Evolutionary conservation across 2,329 filamentous ascomycete species (phyloP).

Genomic region (Periconia digitata): DNA sequence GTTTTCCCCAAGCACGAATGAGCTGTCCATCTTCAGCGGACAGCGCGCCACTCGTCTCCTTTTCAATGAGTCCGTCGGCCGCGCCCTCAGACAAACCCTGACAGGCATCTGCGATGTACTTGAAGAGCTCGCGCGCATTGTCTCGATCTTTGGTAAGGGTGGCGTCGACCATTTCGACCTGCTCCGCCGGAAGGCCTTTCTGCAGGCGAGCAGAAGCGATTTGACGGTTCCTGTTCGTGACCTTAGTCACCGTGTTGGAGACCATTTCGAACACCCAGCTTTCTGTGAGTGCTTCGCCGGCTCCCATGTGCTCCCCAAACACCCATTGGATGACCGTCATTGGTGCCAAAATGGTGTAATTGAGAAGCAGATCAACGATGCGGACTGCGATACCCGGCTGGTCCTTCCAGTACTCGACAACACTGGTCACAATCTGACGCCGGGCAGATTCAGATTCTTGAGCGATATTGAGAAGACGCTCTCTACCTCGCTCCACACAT

Average conservation of each 20-base stretch:
- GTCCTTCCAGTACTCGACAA: slow-evolving; percentile 90
- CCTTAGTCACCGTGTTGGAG: slow-evolving; percentile 83
- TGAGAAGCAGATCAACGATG: slow-evolving; percentile 94
- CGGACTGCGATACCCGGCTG: slow-evolving; percentile 90
- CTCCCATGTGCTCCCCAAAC: slow-evolving; percentile 65
- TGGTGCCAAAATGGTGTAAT: slow-evolving; percentile 92
- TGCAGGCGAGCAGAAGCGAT: slow-evolving; percentile 67
- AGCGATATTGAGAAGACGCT: slow-evolving; percentile 78
- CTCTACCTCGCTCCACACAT: slow-evolving; percentile 92
- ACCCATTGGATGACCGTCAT: slow-evolving; percentile 88
- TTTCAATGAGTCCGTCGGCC: slow-evolving; percentile 77
- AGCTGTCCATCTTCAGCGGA: slow-evolving; percentile 56
- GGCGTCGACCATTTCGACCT: slow-evolving; percentile 64
- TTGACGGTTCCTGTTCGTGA: slow-evolving; percentile 82
- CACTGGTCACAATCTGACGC: slow-evolving; percentile 84
- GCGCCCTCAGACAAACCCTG: slow-evolving; percentile 70
- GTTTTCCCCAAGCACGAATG: slow-evolving; percentile 76
- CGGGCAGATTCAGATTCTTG: slow-evolving; percentile 73
- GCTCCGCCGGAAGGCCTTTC: slow-evolving; percentile 58
- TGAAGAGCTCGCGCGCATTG: slow-evolving; percentile 78
- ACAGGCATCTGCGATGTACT: slow-evolving; percentile 76
- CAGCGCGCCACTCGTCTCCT: slow-evolving; percentile 53
- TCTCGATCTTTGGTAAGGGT: slow-evolving; percentile 69
- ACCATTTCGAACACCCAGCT: slow-evolving; percentile 88
- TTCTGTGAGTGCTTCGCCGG: slow-evolving; percentile 69